Evolutionary conservation across 441 rosid species (phyloP).

Genomic region (Pelargonium citronellum): DNA sequence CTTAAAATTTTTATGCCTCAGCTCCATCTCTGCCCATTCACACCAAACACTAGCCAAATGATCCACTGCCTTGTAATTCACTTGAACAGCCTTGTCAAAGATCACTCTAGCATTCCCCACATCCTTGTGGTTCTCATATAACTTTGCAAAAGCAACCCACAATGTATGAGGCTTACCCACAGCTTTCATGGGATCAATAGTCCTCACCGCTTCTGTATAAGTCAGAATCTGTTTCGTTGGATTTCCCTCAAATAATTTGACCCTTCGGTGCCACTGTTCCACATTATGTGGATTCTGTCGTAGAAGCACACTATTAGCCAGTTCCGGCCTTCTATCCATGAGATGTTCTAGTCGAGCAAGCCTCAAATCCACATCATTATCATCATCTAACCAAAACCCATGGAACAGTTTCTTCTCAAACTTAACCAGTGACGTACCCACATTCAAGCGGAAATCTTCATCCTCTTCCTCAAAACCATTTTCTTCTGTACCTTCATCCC

Average conservation of each 20-base stretch:
- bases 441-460: slow-evolving; percentile 58
- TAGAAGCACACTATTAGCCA: slow-evolving; percentile 83
- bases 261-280: slow-evolving; percentile 93
- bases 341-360: slow-evolving; percentile 69
- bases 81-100: slow-evolving; percentile 91
- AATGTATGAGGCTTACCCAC: slow-evolving; percentile 88
- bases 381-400: slow-evolving; percentile 78
- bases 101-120: slow-evolving; percentile 74
- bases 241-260: slow-evolving; percentile 71
- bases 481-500: too few relatives aligned
- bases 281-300: slow-evolving; percentile 95
- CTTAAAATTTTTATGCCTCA: slow-evolving; percentile 72
- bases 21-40: slow-evolving; percentile 97
- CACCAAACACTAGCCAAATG: slow-evolving; percentile 96
- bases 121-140: slow-evolving; percentile 75
- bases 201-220: slow-evolving; percentile 86
- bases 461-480: slow-evolving; percentile 38
- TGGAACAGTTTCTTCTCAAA: slow-evolving; percentile 64
- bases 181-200: slow-evolving; percentile 88
- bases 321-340: slow-evolving; percentile 74
- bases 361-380: slow-evolving; percentile 70
- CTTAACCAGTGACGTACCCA: slow-evolving; percentile 39
- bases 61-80: slow-evolving; percentile 75
- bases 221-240: slow-evolving; percentile 81
- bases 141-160: slow-evolving; percentile 81